Conservation (phyloP, 2,329 filamentous ascomycete genomes). For the Falciphora oryzae region DNA sequence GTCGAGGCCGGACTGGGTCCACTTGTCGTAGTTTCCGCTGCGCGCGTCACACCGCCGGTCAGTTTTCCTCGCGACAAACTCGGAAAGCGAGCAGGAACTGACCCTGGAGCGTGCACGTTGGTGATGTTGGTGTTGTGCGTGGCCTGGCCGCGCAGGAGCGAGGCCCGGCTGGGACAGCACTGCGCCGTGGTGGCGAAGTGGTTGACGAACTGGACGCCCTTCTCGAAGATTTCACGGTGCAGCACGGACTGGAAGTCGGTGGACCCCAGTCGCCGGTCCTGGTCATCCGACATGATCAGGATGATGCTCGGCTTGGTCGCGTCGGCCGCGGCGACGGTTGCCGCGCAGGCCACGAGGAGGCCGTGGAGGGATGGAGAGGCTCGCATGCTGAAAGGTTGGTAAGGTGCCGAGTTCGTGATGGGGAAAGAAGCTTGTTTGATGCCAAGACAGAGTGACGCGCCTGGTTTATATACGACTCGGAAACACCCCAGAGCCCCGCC, state of each 20-base stretch:
- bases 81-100: no score
- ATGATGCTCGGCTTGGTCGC: constrained; percentile 16
- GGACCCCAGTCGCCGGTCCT: constrained; percentile 56
- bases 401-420: no score
- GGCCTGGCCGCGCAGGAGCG: constrained; percentile 58
- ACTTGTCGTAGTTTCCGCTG: constrained; percentile 39
- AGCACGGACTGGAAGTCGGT: constrained; percentile 51
- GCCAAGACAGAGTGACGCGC: no score
- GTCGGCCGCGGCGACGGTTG: no score
- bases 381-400: no score
- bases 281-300: constrained; percentile 60
- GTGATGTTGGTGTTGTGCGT: constrained; percentile 70
- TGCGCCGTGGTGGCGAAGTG: constrained; percentile 63
- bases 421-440: no score
- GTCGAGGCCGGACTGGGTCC: constrained; percentile 28
- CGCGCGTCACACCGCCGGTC: no score
- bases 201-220: constrained; percentile 34
- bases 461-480: no score
- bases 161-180: constrained; percentile 63
- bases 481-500: no score
- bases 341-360: no score
- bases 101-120: constrained; percentile 39
- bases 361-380: no score
- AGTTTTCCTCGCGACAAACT: no score
- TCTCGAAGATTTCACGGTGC: constrained; percentile 29